These are phyloP conservation scores for Leptodontidium sp. DNA, from an alignment of 2,329 filamentous ascomycete genomes.

Conservation along the genomic window DNA sequence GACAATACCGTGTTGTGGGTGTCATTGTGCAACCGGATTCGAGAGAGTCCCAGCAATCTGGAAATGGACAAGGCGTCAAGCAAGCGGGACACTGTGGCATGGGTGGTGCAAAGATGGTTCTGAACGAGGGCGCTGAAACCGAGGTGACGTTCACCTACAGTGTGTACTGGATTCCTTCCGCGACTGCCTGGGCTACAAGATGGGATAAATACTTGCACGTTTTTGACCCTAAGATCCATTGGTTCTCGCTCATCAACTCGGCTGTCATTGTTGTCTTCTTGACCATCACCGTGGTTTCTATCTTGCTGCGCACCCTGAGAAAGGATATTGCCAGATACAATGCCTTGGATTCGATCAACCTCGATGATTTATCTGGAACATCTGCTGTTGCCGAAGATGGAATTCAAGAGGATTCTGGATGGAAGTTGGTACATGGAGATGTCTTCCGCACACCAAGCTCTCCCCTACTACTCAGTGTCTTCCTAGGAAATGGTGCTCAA, in stretches of 20 bases:
- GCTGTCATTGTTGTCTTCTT: constrained; percentile 94
- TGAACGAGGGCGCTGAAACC: constrained; percentile 70
- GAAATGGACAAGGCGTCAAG: constrained; percentile 58
- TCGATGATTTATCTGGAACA: constrained; percentile 87
- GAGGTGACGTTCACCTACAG: constrained; percentile 89
- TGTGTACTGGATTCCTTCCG: constrained; percentile 85
- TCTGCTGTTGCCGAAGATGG: constrained; percentile 84
- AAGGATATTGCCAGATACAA: constrained; percentile 99
- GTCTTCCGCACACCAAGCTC: constrained; percentile 90
- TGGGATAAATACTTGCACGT: constrained; percentile 99
- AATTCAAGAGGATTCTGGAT: constrained; percentile 96
- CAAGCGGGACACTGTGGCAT: constrained; percentile 63
- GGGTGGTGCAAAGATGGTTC: constrained; percentile 63
- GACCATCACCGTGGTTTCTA: constrained; percentile 90
- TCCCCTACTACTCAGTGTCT: constrained; percentile 83
- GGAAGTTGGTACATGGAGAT: constrained; percentile 98
- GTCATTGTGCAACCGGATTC: constrained; percentile 88
- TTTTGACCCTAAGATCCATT: constrained; percentile 97
- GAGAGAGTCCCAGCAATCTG: constrained; percentile 61
- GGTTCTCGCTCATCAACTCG: constrained; percentile 97
- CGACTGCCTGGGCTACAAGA: constrained; percentile 91
- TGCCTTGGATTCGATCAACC: constrained; percentile 85
- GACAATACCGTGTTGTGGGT: constrained; percentile 87
- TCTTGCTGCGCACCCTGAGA: constrained; percentile 84
- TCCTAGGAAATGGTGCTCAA: constrained; percentile 93